These are phyloP conservation scores for Penicillium pancosmium DNA, from an alignment of 495 filamentous ascomycete species.

Conservation along the genomic window DNA sequence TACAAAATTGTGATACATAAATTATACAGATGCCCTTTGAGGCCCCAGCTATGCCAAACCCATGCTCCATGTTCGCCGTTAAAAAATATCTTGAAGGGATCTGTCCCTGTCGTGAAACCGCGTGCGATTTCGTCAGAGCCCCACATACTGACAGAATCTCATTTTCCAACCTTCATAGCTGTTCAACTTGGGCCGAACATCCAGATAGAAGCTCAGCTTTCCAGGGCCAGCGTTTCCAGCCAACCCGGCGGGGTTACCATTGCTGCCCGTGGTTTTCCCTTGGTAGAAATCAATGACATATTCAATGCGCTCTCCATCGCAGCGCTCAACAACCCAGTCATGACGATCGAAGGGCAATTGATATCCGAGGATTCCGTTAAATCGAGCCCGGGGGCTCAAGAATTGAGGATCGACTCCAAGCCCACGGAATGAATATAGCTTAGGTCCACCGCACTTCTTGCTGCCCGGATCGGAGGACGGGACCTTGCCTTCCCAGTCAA, in stretches of 20 bases:
- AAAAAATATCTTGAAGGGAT: conserved; percentile 16
- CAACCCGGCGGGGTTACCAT: conserved; percentile 30
- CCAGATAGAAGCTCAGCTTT: conserved; percentile 87
- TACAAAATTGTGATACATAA: conserved; percentile 48
- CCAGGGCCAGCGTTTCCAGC: conserved; percentile 53
- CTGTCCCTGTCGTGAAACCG: neutral
- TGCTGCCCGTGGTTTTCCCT: conserved; percentile 55
- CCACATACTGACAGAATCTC: conserved; percentile 65
- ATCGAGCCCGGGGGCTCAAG: conserved; percentile 78
- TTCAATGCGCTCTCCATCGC: conserved; percentile 78
- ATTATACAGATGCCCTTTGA: conserved; percentile 35
- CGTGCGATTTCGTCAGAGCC: conserved; percentile 44
- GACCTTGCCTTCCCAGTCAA: conserved; percentile 76
- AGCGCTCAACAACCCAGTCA: conserved; percentile 95
- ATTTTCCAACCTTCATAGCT: conserved; percentile 86
- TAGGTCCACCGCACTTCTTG: conserved; percentile 76
- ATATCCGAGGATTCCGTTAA: conserved; percentile 84
- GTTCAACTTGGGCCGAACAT: conserved; percentile 94
- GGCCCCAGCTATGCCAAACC: conserved; percentile 21
- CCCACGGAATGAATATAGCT: conserved; percentile 81
- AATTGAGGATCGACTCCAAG: conserved; percentile 59
- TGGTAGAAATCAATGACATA: conserved; percentile 99
- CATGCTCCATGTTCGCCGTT: conserved; percentile 36
- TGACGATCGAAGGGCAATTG: conserved; percentile 91
- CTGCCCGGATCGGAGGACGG: conserved; percentile 52